Evolutionary conservation across 371 early-diverging fungal genomes (phyloP).

Genomic region (Smittium culicis): DNA sequence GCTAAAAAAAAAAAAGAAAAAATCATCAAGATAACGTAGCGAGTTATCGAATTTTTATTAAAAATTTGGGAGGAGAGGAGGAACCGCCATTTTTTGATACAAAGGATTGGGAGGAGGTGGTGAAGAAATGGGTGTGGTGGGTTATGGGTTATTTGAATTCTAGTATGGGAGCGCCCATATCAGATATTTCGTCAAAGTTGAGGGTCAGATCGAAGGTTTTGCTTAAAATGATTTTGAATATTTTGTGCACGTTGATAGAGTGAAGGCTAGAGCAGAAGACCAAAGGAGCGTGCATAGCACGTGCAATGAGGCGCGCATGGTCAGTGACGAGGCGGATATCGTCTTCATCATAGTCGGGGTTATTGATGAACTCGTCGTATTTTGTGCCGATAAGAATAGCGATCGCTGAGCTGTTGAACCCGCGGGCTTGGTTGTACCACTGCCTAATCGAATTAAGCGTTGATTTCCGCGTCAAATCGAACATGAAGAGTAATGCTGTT

Average conservation of each 20-base stretch:
- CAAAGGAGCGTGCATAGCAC: constrained; percentile 87
- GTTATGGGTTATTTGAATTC: constrained; percentile 2
- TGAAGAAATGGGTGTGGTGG: too few relatives aligned
- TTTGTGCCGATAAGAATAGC: constrained; percentile 94
- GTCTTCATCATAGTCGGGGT: constrained; percentile 38
- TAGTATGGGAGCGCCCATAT: constrained; percentile 75
- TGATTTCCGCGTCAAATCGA: constrained; percentile 82
- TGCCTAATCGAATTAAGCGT: constrained; percentile 87
- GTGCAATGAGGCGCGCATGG: constrained; percentile 79
- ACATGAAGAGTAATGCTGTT: constrained; percentile 87
- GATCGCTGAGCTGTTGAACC: constrained; percentile 88
- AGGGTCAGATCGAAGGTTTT: constrained; percentile 88
- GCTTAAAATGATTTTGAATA: constrained; percentile 87
- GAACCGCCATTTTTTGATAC: too few relatives aligned
- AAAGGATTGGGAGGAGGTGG: too few relatives aligned
- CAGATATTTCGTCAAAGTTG: constrained; percentile 78
- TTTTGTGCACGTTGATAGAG: constrained; percentile 90
- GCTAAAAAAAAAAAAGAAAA: too few relatives aligned
- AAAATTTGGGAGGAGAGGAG: too few relatives aligned
- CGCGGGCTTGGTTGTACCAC: constrained; percentile 93
- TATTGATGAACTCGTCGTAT: constrained; percentile 78
- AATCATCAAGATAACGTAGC: too few relatives aligned
- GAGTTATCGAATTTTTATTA: too few relatives aligned
- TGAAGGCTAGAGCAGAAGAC: constrained; percentile 88
- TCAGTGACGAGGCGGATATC: constrained; percentile 87